Base-by-base conservation (phyloP, 768 basidiomycete species). In the Auricularia cornea region DNA sequence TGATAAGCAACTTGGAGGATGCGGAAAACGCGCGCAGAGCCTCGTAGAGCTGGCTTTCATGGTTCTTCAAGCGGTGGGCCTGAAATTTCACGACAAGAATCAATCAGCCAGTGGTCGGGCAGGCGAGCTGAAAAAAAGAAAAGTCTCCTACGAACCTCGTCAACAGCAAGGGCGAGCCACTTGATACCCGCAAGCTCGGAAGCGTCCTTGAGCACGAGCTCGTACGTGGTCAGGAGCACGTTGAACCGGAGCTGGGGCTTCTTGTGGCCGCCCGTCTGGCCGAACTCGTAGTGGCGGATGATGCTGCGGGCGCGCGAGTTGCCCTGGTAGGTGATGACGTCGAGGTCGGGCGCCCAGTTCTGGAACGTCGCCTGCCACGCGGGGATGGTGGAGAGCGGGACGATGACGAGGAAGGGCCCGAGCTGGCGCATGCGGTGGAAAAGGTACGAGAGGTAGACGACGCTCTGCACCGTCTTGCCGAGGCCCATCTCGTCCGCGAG, bases 401-500 rank as follows among this genome's bases (percentile, higher is more conserved):
- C 97, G 68, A 99, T 95, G 69, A 98, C 93, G 61, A 98, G 82
- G 82, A 94, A 97, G 5, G 97, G 97, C 0, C 97, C 97, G 73
- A 91, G 98, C 73, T 98, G 96, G 60, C 90, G 83, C 76, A 88
- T 78, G 68, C 90, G 83, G 72, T 98, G 93, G 80, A 90, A 97
- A 57, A 99, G 89, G 73, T 91, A 98, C 2, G 94, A 94, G 29
- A 99, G 81, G 78, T 95, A 96, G 0, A 94, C 76, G 12, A 98
- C 96, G 0, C 95, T 95, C 80, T 99, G 97, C 6, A 99, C 95
- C 23, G 91, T 93, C 90, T 99, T 99, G 61, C 97, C 97, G 29
- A 99, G 88, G 73, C 97, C 97, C 97, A 98, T 99, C 82, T 99
- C 97, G 71, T 99, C 97, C 1, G 97, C 97, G 38, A 99, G 78